Base-by-base conservation (phyloP, 805 yeast species). In the Hanseniaspora osmophila region DNA sequence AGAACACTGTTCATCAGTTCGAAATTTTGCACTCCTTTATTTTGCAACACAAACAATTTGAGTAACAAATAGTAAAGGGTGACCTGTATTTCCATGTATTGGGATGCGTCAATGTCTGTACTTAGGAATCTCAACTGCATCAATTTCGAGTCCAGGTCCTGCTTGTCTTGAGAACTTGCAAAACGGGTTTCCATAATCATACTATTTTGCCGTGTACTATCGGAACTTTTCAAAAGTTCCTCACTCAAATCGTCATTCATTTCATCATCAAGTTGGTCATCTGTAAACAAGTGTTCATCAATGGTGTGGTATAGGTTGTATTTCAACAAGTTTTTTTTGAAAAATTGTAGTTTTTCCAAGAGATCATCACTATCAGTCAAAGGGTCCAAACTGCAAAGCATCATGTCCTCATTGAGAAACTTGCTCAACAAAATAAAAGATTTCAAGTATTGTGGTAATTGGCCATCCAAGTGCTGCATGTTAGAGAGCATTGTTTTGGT, bases 11-110 rank as follows among this genome's bases (percentile, higher is more conserved):
- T 55, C 3, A 61, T 52, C 6, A 52, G 65, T 39, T 78, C 78
- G 72, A 84, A 85, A 5, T 85, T 75, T 71, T 2, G 82, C 74
- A 41, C 66, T 94, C 54, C 83, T 87, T 43, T 79, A 56, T 80
- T 80, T 35, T 80, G 70, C 0, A 92, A 94, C 49, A 85, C 68
- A 52, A 80, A 81, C n/a, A 86, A 75, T 47, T 73, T 73, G 50
- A 66, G 61, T n/a, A 81, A 7, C 11, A 38, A 38, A 38, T 38
- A 38, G 30, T 18, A 38, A 3, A 38, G 17, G 13, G 41, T 19
- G n/a, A 38, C 12, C 15, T 38, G 29, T 7, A 38, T 19, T 19
- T 38, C 41, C 41, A 38, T 38, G n/a, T 19, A 19, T 15, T 38
- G 41, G 6, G 30, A 19, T 19, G 41, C 12, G n/a, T 17, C 27